Base-by-base conservation (phyloP, 306 rosid genomes). In the Biancaea sappan region DNA sequence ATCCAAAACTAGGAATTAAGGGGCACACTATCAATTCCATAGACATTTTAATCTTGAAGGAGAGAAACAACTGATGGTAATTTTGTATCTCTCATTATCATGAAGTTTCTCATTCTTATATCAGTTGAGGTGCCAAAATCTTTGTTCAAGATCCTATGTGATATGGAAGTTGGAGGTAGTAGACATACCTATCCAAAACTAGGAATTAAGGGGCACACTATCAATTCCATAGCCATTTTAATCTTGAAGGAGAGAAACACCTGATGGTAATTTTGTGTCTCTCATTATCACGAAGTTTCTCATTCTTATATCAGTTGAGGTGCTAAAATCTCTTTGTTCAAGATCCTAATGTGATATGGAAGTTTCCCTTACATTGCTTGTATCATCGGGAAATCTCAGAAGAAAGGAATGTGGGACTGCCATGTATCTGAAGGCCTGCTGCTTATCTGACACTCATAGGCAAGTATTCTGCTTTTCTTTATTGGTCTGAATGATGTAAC, bases 381-480 rank as follows among this genome's bases (percentile, higher is more conserved):
- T 59, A 74, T 86, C 74, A 32, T 74, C 32, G 41, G 63, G 86
- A 85, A 72, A 69, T 83, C 54, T 68, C 86, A 52, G 76, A 72
- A 75, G 89, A 79, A 79, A 77, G 74, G 74, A 76, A 48, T 74
- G 80, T 37, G 66, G 54, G 77, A 37, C 75, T 56, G 81, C 82
- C 2, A 66, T 69, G 24, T 46, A 75, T 76, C 70, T 64, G 79
- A 80, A 82, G 79, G 84, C 66, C 72, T 56, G 81, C 85, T 78
- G 83, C 86, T 56, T 74, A 73, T 82, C 78, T 70, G 85, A 74
- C 73, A 74, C 80, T 69, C 77, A 79, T 83, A 84, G 94, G 96
- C 92, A 92, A 90, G 96, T 86, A 83, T 82, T 77, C 84, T 77
- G 73, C 84, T 85, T 66, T 47, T 74, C 80, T 68, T 82, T 72